Base-by-base conservation (phyloP, 331 rosid species). In the Spiraea crenata region DNA sequence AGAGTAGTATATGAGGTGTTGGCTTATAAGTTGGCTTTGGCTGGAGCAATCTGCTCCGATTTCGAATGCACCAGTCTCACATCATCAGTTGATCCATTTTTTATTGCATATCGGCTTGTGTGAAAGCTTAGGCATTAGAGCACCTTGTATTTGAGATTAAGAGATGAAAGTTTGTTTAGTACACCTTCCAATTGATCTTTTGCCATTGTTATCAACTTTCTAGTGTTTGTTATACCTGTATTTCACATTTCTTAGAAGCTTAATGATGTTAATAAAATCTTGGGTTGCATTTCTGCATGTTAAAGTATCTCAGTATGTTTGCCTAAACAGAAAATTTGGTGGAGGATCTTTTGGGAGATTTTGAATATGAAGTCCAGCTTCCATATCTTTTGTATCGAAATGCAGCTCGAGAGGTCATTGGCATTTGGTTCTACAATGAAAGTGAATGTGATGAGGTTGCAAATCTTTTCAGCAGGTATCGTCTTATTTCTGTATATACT, bases 401-500 rank as follows among this genome's bases (percentile, higher is more conserved):
- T 84, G 96, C 96, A 19, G 85, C 86, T 25, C 93, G 92, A 82
- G 99, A 95, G 86, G 99, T 95, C 77, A 95, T 89, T 81, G 96
- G 99, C 14, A 91, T 95, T 70, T 95, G 99, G 99, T 95, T 95
- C 74, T 95, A 95, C 72, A 86, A 95, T 77, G 67, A 91, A 15
- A 92, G 86, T 3, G 99, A 95, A 80, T 95, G 99, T 74, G 96
- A 95, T 79, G 99, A 91, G 63, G 97, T 91, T 80, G 99, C 98
- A 44, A 86, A 83, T 80, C 96, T 93, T 62, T 93, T 93, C 70
- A 85, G 75, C 72, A 82, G 97, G 98, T 90, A 75, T 39, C 7
- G 7, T 56, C 65, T 12, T 13, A 10, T 42, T 68, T 40, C 54
- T n/a, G 15, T 25, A 14, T 64, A 39, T 42, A 6, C 55, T 48